These are phyloP conservation scores for Chlorokybus atmophyticus DNA, from an alignment of 139 green algal genomes.

Conservation along the genomic window DNA sequence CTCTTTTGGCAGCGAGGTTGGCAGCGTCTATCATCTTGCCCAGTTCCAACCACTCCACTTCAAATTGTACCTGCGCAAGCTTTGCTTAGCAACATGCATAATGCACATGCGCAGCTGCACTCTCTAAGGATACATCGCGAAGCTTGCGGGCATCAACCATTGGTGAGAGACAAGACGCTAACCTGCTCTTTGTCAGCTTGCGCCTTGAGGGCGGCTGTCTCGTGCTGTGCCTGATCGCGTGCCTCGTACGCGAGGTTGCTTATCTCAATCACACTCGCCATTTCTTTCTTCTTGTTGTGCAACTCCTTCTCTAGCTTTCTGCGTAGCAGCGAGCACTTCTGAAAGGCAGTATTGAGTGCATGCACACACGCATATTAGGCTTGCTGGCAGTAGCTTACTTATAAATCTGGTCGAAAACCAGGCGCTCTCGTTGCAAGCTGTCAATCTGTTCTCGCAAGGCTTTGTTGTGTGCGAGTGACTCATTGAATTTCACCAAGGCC, in stretches of 20 bases:
- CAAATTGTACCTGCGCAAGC: slow-evolving; percentile 50
- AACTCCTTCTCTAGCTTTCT: slow-evolving; percentile 62
- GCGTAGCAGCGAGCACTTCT: no score
- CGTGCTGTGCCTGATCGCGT: slow-evolving; percentile 52
- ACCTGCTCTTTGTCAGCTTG: slow-evolving; percentile 67
- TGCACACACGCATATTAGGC: no score
- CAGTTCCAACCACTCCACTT: slow-evolving; percentile 75
- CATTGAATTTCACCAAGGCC: slow-evolving; percentile 65
- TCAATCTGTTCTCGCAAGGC: slow-evolving; percentile 66
- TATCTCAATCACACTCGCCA: slow-evolving; percentile 60
- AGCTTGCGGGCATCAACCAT: no score
- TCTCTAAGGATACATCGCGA: no score
- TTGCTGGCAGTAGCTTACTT: no score
- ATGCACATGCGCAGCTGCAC: no score
- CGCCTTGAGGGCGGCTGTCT: slow-evolving; percentile 56
- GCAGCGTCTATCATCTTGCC: no score
- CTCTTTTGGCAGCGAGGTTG: no score
- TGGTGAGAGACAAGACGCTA: no score
- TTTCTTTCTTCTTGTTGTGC: slow-evolving; percentile 54
- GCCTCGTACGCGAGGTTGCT: slow-evolving; percentile 44
- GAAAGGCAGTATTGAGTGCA: no score
- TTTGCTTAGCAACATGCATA: no score
- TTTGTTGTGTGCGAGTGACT: slow-evolving; percentile 58
- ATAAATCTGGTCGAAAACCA: slow-evolving; percentile 75
- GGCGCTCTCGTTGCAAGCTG: slow-evolving; percentile 62